Conservation (phyloP, 345 rosid species). For the Dipteronia sinensis region DNA sequence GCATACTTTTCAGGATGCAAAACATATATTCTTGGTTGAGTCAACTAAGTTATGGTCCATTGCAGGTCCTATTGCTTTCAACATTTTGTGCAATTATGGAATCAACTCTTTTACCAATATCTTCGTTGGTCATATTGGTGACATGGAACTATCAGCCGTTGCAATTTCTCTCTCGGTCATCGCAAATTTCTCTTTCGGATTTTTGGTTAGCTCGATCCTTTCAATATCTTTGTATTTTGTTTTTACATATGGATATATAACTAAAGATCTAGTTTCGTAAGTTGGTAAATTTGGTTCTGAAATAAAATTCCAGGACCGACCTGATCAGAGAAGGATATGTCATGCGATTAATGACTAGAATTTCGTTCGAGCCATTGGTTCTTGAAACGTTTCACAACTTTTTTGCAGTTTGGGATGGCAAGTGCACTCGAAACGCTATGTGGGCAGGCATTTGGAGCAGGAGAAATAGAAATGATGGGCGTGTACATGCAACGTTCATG, state of each 20-base stretch:
- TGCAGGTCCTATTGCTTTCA: slow-evolving; percentile 91
- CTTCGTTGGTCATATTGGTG: slow-evolving; percentile 89
- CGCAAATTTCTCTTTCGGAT: slow-evolving; percentile 89
- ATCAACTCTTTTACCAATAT: slow-evolving; percentile 88
- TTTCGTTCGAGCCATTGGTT: background rate
- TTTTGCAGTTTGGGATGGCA: slow-evolving; percentile 88
- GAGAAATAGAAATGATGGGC: slow-evolving; percentile 70
- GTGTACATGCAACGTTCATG: slow-evolving; percentile 94
- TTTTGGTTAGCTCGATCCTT: slow-evolving; percentile 54
- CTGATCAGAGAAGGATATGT: too few relatives aligned
- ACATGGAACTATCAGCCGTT: slow-evolving; percentile 86
- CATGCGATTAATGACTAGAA: too few relatives aligned
- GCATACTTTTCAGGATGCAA: slow-evolving; percentile 47
- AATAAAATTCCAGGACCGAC: too few relatives aligned
- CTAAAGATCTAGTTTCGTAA: too few relatives aligned
- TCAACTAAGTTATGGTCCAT: slow-evolving; percentile 73
- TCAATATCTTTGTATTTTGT: background rate
- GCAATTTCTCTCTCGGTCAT: slow-evolving; percentile 86
- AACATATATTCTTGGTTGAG: slow-evolving; percentile 50
- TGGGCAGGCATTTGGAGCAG: slow-evolving; percentile 97
- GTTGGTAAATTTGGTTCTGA: too few relatives aligned
- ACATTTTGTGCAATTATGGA: slow-evolving; percentile 84
- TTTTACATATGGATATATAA: too few relatives aligned
- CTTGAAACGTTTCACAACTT: background rate
- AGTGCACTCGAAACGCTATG: slow-evolving; percentile 94